Conservation (phyloP, 306 rosid species). For the Luffa acutangula region DNA sequence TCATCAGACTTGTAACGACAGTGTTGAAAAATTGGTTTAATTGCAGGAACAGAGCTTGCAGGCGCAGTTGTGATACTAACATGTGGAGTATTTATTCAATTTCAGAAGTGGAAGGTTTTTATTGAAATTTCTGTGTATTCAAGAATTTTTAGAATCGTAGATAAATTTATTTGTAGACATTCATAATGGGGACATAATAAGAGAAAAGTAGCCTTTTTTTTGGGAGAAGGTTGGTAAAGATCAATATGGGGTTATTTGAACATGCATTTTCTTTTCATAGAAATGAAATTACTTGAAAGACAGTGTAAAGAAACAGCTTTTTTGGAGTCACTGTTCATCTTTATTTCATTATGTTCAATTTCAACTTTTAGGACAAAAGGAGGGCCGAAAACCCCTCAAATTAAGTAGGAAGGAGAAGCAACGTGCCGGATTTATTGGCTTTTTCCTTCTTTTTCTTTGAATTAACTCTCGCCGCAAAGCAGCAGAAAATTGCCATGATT, state of each 20-base stretch:
- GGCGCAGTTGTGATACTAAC: neutral
- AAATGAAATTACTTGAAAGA: neutral
- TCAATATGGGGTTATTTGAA: neutral
- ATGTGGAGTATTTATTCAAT: neutral
- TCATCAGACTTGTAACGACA: neutral
- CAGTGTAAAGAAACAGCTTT: neutral
- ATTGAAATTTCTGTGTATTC: neutral
- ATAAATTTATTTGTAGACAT: neutral
- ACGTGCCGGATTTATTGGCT: constrained; percentile 12
- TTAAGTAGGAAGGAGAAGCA: constrained; percentile 6
- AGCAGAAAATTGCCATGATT: neutral
- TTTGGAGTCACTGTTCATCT: neutral
- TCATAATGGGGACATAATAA: neutral
- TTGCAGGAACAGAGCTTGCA: constrained; percentile 2
- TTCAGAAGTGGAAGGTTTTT: neutral
- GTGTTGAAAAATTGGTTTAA: neutral
- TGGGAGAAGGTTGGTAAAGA: neutral
- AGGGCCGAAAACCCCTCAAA: neutral
- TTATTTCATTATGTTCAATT: neutral
- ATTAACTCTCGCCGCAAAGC: constrained; percentile 5
- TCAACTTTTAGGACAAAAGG: neutral
- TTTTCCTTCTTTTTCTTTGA: neutral
- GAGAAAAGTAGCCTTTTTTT: neutral
- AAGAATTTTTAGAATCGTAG: neutral
- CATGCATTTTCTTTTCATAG: neutral